Evolutionary conservation across 2,329 filamentous ascomycete species (phyloP).

Genomic region (Dactylonectria estremocensis): DNA sequence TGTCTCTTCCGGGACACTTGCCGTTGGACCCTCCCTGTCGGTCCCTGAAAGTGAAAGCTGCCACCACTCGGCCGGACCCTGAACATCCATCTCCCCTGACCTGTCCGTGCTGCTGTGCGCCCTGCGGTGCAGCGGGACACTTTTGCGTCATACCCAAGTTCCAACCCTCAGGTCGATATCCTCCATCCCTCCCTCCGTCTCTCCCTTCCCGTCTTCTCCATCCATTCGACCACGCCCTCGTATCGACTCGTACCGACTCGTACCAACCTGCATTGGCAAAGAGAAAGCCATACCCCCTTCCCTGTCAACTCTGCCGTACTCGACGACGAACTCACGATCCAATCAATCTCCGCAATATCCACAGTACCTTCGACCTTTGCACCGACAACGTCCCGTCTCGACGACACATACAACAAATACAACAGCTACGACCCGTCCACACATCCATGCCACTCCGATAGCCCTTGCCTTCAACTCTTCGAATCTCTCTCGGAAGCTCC

Average conservation of each 20-base stretch:
- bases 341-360: conserved; percentile 29
- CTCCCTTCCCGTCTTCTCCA: conserved; percentile 15
- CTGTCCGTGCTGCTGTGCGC: conserved; percentile 33
- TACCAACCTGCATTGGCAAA: too few species aligned
- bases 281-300: too few species aligned
- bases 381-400: conserved; percentile 16
- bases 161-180: conserved; percentile 28
- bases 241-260: background rate
- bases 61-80: background rate
- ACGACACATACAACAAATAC: background rate
- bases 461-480: background rate
- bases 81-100: background rate
- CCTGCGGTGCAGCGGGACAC: conserved; percentile 42
- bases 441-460: background rate
- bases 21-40: background rate
- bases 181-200: background rate
- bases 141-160: conserved; percentile 45
- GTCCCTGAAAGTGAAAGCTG: background rate
- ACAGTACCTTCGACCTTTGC: conserved; percentile 39
- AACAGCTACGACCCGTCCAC: conserved; percentile 3
- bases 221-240: conserved; percentile 16
- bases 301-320: conserved; percentile 15
- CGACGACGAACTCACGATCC: conserved; percentile 22
- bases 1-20: background rate
- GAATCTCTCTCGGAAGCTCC: background rate